A percentile compares a stretch with the other conserved stretches of the same genome.
These are phyloP conservation scores for Ambispora gerdemannii DNA, from an alignment of 192 early-diverging fungal species.

Conservation along the genomic window DNA sequence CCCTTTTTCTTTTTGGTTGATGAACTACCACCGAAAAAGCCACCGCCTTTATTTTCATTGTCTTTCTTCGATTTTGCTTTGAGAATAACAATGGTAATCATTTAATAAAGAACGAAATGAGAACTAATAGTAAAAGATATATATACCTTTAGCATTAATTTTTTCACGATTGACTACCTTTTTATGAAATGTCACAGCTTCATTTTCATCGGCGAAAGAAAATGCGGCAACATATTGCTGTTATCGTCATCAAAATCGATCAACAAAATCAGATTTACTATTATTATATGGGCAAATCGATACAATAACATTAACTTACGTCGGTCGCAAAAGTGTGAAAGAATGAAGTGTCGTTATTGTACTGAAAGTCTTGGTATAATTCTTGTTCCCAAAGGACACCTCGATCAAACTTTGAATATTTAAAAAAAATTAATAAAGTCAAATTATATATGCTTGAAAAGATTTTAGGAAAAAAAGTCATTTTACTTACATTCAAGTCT, in stretches of 20 bases:
- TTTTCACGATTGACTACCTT: constrained; percentile 57
- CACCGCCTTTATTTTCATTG: constrained; percentile 41
- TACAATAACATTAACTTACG: constrained; percentile 39
- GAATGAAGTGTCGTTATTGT: constrained; percentile 56
- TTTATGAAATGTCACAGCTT: constrained; percentile 61
- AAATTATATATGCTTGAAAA: neutral
- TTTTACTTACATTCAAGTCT: constrained; percentile 51
- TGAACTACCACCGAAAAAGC: constrained; percentile 32
- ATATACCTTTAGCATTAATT: constrained; percentile 33
- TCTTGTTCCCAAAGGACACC: constrained; percentile 82
- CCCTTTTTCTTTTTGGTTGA: constrained; percentile 46
- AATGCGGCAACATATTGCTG: constrained; percentile 64
- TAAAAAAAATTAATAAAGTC: neutral
- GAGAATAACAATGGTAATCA: constrained; percentile 10
- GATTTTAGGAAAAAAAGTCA: neutral
- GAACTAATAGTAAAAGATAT: neutral
- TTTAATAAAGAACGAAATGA: constrained; percentile 14
- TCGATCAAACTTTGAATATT: constrained; percentile 35
- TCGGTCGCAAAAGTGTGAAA: constrained; percentile 73
- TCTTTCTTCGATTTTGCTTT: constrained; percentile 36
- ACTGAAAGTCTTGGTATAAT: constrained; percentile 69
- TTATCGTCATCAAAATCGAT: too few species aligned
- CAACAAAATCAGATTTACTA: neutral
- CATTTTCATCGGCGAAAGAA: constrained; percentile 67
- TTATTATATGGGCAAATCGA: neutral